Evolutionary conservation across 2,329 filamentous ascomycete species (phyloP), one percentile per base, ranked within the genome.

Genomic region (Pyrenochaeta sp.): DNA sequence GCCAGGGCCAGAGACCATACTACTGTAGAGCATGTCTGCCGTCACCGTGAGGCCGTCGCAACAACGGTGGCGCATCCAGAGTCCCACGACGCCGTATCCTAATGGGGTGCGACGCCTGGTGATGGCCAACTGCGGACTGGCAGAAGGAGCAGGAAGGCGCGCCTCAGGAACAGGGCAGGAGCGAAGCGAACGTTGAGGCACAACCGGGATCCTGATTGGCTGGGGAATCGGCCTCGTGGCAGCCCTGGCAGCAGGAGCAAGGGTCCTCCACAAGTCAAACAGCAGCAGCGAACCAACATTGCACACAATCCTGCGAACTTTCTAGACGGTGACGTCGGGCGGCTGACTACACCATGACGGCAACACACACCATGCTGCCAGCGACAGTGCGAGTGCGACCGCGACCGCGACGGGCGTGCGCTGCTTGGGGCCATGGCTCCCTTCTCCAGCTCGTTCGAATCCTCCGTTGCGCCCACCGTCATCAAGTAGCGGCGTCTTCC

Each of bases 161-260:
- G 54, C 58, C 54, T 61, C 50, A 58, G 58, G 61, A 53, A 63
- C 61, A 39, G 46, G 52, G 54, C 54, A 59, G 54, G 40, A 15
- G 55, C 55, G 57, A 61, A 56, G 58, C 61, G 58, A 64, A 64
- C 61, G 61, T 64, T 64, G 49, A 43, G 46, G 13, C 28, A 15
- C 39, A 37, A 44, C 60, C 42, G 47, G 56, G 56, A 46, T 37
- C 3, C 10, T 44, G 12, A 60, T 62, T 62, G 60, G 57, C 40
- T 40, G 54, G 57, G 57, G 54, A 60, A 50, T 34, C 56, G 52
- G 53, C 59, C 59, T 62, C 59, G 59, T 62, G 59, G 59, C 59
- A 59, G 40, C 42, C 59, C 55, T 58, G 47, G 46, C 50, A 13
- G 59, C 49, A 37, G 46, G 27, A 49, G 50, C 50, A 46, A 52